Base-by-base conservation (phyloP, 2,329 filamentous ascomycete species). In the Colletotrichum incanum region DNA sequence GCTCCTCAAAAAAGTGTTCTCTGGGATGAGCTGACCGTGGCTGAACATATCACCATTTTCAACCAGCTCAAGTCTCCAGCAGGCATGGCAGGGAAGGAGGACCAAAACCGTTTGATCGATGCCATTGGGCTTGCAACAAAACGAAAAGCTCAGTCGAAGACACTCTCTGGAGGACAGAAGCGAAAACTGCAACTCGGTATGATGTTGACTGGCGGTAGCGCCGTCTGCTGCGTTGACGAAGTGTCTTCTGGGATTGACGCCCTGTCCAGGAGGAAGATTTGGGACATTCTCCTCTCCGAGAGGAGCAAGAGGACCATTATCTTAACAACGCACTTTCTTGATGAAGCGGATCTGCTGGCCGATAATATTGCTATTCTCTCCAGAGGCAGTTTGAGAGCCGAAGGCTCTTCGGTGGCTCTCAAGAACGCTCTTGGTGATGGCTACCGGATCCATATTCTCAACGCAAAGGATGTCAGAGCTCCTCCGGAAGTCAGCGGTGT, bases 1-100 rank as follows among this genome's bases (percentile, higher is more conserved):
- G 93, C 92, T 65, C 93, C 93, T 0, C 93, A 94, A 79, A 91
- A 92, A 80, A 94, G 94, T 76, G 92, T 94, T 3, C 86, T 94
- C 43, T 95, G 92, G 92, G 90, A 92, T 75, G 88, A 92, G 60
- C 80, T 95, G 45, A 94, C 91, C 0, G 92, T 94, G 1, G 87
- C 87, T 71, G 93, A 94, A 78, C 93, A 94, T 77, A 89, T 94
- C 11, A 81, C 83, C 1, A 90, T 94, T 58, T 94, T 94, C 83
- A 93, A 93, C 76, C 84, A 84, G 23, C 84, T 95, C 50, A 94
- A 95, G 77, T 87, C 89, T 4, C 83, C 83, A 0, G 80, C 80
- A 0, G 81, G 83, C 5, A 79, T 79, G 8, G 87, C 88, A 26
- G 81, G 81, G 3, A 85, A 88, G 37, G 82, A 86, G 8, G 80